A percentile compares a stretch with the other conserved stretches of the same genome.
phyloP scores from a whole-genome alignment of 2,329 filamentous ascomycete species.

The Arthrobotrys musiformis region DNA sequence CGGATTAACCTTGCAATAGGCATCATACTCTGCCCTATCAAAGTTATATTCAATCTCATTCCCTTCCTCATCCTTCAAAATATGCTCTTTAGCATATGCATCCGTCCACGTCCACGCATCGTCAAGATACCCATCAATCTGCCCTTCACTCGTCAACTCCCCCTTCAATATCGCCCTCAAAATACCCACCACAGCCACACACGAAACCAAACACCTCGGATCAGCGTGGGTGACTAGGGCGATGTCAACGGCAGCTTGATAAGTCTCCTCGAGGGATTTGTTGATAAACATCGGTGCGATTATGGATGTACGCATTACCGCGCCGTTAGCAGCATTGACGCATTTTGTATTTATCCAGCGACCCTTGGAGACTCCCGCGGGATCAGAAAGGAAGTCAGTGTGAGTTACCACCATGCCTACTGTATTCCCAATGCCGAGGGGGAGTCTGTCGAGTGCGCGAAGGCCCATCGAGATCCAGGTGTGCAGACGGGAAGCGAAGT shows the following conservation, averaged over 20 bases:
- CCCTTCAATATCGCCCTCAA: slow-evolving; percentile 66
- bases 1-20: slow-evolving; percentile 61
- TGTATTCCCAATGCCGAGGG: slow-evolving; percentile 66
- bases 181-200: slow-evolving; percentile 66
- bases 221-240: slow-evolving; percentile 67
- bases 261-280: slow-evolving; percentile 64
- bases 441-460: slow-evolving; percentile 65
- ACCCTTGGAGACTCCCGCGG: slow-evolving; percentile 63
- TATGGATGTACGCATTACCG: slow-evolving; percentile 68
- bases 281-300: slow-evolving; percentile 66
- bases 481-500: slow-evolving; percentile 65
- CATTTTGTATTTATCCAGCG: slow-evolving; percentile 64
- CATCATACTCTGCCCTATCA: slow-evolving; percentile 64
- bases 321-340: slow-evolving; percentile 67
- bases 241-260: slow-evolving; percentile 64
- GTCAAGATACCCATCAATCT: slow-evolving; percentile 64
- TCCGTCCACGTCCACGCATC: slow-evolving; percentile 63
- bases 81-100: slow-evolving; percentile 63
- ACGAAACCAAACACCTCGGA: slow-evolving; percentile 67
- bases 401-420: slow-evolving; percentile 65
- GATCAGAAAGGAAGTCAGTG: slow-evolving; percentile 63
- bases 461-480: slow-evolving; percentile 67
- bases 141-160: slow-evolving; percentile 63
- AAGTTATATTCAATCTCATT: slow-evolving; percentile 59
- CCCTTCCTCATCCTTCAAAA: slow-evolving; percentile 59